Conservation (phyloP, 768 basidiomycete species). For the Lentinus brumalis region DNA sequence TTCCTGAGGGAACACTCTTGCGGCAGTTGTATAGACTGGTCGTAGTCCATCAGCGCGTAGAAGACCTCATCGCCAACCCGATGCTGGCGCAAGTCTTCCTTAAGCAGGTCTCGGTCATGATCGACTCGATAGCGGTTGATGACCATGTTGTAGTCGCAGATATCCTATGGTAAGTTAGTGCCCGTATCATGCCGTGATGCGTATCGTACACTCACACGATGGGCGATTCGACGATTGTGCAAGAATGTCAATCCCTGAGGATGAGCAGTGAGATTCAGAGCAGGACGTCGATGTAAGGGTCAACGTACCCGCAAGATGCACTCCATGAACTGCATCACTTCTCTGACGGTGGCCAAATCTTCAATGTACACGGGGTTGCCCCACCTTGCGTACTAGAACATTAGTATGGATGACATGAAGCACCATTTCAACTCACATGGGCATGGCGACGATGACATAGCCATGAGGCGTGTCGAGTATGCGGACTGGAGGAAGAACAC, state of each 20-base stretch:
- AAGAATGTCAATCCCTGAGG: neutral
- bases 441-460: conserved; percentile 1
- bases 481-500: conserved; percentile 1
- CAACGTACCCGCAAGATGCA: neutral
- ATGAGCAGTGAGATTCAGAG: neutral
- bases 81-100: neutral
- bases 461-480: neutral
- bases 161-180: neutral
- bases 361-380: neutral
- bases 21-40: neutral
- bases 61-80: neutral
- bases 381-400: neutral
- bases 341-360: neutral
- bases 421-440: neutral
- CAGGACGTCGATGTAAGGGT: neutral
- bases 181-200: neutral
- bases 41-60: conserved; percentile 1
- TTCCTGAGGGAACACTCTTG: neutral
- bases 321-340: neutral
- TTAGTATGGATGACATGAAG: too few species aligned
- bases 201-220: neutral
- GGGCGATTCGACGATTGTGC: neutral
- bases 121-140: neutral
- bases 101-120: too few species aligned
- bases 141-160: neutral